Evolutionary conservation across 2,329 filamentous ascomycete species (phyloP).

Genomic region (Hymenoscyphus occultus): DNA sequence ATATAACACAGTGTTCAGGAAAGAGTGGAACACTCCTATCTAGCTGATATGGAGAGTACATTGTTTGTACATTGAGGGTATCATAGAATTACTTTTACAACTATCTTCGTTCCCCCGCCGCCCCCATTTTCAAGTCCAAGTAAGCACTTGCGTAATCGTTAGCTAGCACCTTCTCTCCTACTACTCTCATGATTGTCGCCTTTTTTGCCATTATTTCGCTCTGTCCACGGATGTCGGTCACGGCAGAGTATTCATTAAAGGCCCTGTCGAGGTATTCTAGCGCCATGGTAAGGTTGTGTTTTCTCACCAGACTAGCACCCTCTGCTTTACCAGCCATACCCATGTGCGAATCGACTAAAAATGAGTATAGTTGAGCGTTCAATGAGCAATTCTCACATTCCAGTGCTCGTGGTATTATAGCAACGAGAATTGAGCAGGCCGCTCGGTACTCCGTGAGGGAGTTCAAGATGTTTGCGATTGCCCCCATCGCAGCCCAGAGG

Average conservation of each 20-base stretch:
- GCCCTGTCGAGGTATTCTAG: slow-evolving; percentile 33
- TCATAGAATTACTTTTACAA: slow-evolving; percentile 16
- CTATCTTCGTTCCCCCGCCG: slow-evolving; percentile 21
- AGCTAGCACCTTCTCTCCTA: slow-evolving; percentile 53
- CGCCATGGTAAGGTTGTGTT: slow-evolving; percentile 46
- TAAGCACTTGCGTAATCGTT: slow-evolving; percentile 55
- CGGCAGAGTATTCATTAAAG: slow-evolving; percentile 50
- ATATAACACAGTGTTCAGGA: no score
- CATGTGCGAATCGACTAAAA: slow-evolving; percentile 62
- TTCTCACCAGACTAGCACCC: slow-evolving; percentile 39
- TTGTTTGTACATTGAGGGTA: slow-evolving; percentile 14
- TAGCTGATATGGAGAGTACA: no score
- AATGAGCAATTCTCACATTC: slow-evolving; percentile 57
- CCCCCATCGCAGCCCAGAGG: slow-evolving; percentile 59
- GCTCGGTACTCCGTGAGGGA: slow-evolving; percentile 58
- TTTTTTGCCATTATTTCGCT: slow-evolving; percentile 66
- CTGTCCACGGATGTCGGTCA: slow-evolving; percentile 58
- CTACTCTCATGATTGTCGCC: slow-evolving; percentile 58
- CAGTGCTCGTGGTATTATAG: slow-evolving; percentile 61
- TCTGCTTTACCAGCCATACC: slow-evolving; percentile 54
- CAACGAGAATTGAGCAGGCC: slow-evolving; percentile 53
- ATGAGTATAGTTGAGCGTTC: slow-evolving; percentile 55
- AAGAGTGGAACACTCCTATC: no score
- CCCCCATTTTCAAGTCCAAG: slow-evolving; percentile 46
- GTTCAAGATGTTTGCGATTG: slow-evolving; percentile 56